Evolutionary conservation across 352 stramenopile species (phyloP), one percentile per base, ranked within the genome.

Genomic region (Aphanomyces euteiches): DNA sequence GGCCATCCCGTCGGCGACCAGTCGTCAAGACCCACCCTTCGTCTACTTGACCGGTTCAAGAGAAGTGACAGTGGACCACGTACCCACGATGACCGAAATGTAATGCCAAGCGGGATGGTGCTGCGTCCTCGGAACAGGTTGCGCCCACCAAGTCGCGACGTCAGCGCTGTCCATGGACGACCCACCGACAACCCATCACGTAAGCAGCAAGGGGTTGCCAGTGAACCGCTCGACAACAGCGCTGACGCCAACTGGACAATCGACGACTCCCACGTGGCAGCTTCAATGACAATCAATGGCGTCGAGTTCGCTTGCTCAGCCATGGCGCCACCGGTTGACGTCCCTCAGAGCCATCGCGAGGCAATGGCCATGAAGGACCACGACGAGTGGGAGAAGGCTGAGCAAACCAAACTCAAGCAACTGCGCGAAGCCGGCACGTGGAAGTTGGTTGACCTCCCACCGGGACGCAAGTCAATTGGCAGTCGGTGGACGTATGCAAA

Each of bases 401-500:
- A 48, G 60, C 17, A 66, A 12, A 19, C 13, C 28, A 3, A 66
- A 28, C 15, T 66, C 10, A 28, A 57, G 10, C 58, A 66, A 57
- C 58, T 66, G 13, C 13, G 57, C 12, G n/a, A 56, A 15, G 8
- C 15, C 10, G 34, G 57, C 13, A 66, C 58, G 1, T 66, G 43
- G 58, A 53, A 15, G 10, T 3, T 53, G 15, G 34, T 37, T 21
- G 28, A 50, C 15, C 13, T 21, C 17, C 58, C 58, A 66, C 12
- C 58, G 10, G 58, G 43, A 38, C 13, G 58, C 12, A 64, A 66
- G 47, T 54, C 67, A 0, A 78, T 79, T n/a, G 72, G 68, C 2
- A 76, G 71, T 12, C 66, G 78, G 3, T 83, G 77, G 70, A 66
- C 79, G 0, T 83, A 81, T 40, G 69, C 58, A 4, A 75, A 74